phyloP scores from a whole-genome alignment of 257 asterid species.

The Lycium barbarum region DNA sequence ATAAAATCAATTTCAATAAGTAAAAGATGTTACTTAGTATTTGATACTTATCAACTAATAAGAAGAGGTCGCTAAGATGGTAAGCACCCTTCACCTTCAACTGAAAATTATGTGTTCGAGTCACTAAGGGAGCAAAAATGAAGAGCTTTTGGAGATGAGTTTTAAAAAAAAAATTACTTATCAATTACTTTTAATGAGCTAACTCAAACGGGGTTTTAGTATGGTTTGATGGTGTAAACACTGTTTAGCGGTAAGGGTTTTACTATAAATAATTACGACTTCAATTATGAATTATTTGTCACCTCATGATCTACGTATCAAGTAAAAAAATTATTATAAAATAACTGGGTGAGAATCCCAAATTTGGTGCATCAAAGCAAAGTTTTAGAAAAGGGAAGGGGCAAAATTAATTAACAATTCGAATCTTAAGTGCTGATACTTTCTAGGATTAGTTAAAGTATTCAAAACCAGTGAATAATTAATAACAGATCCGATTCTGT shows the following conservation, averaged over 20 bases:
- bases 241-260: no score
- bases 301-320: background rate
- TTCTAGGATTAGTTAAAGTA: background rate
- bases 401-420: background rate
- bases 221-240: no score
- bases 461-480: background rate
- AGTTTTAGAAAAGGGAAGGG: background rate
- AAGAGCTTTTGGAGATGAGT: no score
- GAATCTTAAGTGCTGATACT: constrained; percentile 16
- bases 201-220: background rate
- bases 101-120: no score
- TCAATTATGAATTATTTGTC: background rate
- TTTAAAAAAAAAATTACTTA: no score
- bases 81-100: no score
- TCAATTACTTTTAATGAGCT: no score
- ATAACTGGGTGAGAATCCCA: constrained; percentile 8
- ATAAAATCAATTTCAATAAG: no score
- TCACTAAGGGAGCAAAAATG: no score
- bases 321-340: background rate
- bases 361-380: background rate
- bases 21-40: no score
- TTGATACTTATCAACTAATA: no score
- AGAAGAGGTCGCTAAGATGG: no score
- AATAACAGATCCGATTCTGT: background rate
- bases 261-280: background rate